Percentiles rank a stretch among this genome's conserved stretches.
These are phyloP conservation scores for Amborella trichopoda DNA, from an alignment of 164 flowering plant species.

Conservation along the genomic window DNA sequence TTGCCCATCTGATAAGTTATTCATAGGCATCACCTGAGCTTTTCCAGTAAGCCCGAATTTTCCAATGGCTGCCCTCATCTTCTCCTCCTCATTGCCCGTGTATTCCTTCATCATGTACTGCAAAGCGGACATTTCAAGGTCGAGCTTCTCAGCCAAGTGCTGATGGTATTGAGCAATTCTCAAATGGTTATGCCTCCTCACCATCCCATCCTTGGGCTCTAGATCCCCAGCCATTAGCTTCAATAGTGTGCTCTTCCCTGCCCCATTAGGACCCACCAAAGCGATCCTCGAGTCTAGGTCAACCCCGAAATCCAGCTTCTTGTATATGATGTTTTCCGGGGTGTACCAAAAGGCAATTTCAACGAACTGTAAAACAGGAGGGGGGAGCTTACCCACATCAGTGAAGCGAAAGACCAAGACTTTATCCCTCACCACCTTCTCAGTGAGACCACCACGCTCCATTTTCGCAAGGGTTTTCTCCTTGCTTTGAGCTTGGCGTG, in stretches of 20 bases:
- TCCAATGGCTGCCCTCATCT: conserved; percentile 86
- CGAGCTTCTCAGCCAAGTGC: conserved; percentile 88
- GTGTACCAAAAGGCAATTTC: conserved; percentile 90
- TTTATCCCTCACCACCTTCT: conserved; percentile 65
- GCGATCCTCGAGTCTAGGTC: conserved; percentile 92
- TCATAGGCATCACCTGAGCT: conserved; percentile 93
- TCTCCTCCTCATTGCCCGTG: conserved; percentile 90
- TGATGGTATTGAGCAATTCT: conserved; percentile 93
- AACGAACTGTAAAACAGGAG: conserved; percentile 93
- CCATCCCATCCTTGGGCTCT: conserved; percentile 85
- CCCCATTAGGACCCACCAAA: conserved; percentile 95
- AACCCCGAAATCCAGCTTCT: conserved; percentile 85
- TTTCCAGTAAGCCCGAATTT: conserved; percentile 85
- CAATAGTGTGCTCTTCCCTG: conserved; percentile 91
- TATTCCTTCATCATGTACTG: conserved; percentile 77
- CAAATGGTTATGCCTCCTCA: conserved; percentile 86
- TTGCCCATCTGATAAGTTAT: conserved; percentile 89
- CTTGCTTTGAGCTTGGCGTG: conserved; percentile 97
- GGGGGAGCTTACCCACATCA: conserved; percentile 96
- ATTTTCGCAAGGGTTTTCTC: conserved; percentile 94
- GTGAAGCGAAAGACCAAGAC: conserved; percentile 75
- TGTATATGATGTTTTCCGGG: conserved; percentile 82
- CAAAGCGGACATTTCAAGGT: conserved; percentile 75
- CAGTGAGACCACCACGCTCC: conserved; percentile 95
- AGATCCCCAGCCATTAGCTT: conserved; percentile 98